These are phyloP conservation scores for Pulveroboletus sp. DNA, from an alignment of 768 basidiomycete genomes.

Conservation along the genomic window DNA sequence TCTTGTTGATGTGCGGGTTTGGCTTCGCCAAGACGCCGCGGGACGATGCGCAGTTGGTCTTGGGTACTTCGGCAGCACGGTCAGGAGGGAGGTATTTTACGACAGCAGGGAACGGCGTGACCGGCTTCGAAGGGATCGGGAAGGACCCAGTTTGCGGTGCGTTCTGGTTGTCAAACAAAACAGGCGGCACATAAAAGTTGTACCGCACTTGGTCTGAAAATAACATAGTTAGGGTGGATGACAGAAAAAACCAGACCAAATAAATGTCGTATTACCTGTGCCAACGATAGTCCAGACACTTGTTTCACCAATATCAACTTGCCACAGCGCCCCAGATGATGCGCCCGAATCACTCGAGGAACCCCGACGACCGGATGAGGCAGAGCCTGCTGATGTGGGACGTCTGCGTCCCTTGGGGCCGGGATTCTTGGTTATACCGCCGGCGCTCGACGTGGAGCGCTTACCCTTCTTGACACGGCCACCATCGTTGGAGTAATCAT, in stretches of 20 bases:
- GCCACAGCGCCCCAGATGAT: constrained; percentile 79
- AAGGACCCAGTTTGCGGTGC: constrained; percentile 67
- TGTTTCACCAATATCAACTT: constrained; percentile 88
- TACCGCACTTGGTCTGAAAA: constrained; percentile 80
- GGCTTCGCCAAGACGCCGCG: constrained; percentile 72
- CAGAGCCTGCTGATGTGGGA: constrained; percentile 73
- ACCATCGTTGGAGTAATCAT: constrained; percentile 76
- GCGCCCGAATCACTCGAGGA: constrained; percentile 64
- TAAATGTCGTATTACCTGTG: constrained; percentile 51
- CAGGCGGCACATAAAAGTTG: constrained; percentile 88
- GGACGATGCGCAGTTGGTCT: constrained; percentile 61
- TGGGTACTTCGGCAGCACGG: constrained; percentile 78
- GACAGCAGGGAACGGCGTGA: constrained; percentile 82
- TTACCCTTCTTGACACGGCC: constrained; percentile 79
- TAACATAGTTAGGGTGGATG: constrained; percentile 17
- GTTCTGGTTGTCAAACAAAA: constrained; percentile 76
- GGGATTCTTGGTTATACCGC: constrained; percentile 34
- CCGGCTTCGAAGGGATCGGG: constrained; percentile 75
- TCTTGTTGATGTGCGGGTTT: constrained; percentile 71
- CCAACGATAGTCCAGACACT: constrained; percentile 95
- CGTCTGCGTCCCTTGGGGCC: constrained; percentile 56
- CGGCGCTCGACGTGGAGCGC: constrained; percentile 70
- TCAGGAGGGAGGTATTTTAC: constrained; percentile 91
- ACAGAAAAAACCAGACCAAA: neutral
- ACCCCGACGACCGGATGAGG: constrained; percentile 62